phyloP scores from a whole-genome alignment of 495 filamentous ascomycete genomes.

The Astrocystis sublimbata region DNA sequence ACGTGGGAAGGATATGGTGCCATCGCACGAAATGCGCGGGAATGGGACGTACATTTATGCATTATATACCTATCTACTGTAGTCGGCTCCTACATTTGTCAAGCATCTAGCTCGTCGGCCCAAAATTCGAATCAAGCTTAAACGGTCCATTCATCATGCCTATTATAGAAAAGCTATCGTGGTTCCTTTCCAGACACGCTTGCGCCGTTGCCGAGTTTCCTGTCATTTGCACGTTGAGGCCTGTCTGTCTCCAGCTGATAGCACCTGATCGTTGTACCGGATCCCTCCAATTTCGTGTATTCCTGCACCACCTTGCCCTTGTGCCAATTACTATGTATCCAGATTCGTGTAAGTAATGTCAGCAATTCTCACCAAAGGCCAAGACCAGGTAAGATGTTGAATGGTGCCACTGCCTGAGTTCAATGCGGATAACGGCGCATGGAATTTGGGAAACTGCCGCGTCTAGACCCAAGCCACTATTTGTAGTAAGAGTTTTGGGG shows the following conservation, averaged over 20 bases:
- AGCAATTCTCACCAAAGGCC: not conserved
- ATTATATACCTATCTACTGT: slow-evolving; percentile 1
- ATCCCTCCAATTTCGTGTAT: not conserved
- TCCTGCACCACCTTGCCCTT: not conserved
- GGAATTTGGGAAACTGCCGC: not conserved
- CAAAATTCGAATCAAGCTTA: not conserved
- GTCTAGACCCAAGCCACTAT: slow-evolving; percentile 12
- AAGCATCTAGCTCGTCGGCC: not conserved
- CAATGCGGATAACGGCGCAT: not conserved
- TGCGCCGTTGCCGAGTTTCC: slow-evolving; percentile 8
- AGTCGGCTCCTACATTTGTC: slow-evolving; percentile 1
- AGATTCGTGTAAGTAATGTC: too few species aligned
- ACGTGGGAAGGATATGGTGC: slow-evolving; percentile 2
- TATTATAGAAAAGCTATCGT: not conserved
- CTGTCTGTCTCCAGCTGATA: not conserved
- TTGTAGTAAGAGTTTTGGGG: not conserved
- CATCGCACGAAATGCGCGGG: not conserved
- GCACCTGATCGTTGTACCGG: not conserved
- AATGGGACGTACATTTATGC: not conserved
- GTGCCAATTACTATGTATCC: too few species aligned
- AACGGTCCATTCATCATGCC: not conserved
- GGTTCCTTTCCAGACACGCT: not conserved
- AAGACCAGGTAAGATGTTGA: not conserved
- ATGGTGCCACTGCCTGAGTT: slow-evolving; percentile 1
- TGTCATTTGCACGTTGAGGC: not conserved